phyloP scores from a whole-genome alignment of 306 rosid genomes.

The Lathyrus oleraceus region DNA sequence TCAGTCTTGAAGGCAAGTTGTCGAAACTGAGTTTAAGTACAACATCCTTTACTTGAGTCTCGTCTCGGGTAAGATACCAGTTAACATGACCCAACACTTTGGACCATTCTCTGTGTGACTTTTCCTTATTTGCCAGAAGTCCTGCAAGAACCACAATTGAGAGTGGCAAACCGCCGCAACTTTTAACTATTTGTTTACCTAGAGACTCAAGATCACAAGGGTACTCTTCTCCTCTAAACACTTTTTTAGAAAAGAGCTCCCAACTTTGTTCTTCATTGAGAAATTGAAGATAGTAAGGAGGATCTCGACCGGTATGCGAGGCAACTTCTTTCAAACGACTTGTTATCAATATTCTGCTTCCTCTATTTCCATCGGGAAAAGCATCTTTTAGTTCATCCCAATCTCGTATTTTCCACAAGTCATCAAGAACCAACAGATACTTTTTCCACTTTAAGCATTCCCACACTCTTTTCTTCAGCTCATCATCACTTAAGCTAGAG shows the following conservation, averaged over 20 bases:
- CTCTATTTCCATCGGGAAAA: slow-evolving; percentile 12
- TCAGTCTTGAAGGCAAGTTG: slow-evolving; percentile 22
- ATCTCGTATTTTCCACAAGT: slow-evolving; percentile 11
- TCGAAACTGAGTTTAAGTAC: slow-evolving; percentile 35
- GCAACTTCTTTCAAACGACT: slow-evolving; percentile 33
- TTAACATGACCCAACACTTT: slow-evolving; percentile 22
- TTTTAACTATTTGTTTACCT: slow-evolving; percentile 23
- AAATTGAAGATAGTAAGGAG: slow-evolving; percentile 8
- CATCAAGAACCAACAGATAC: neutral
- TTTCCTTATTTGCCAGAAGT: slow-evolving; percentile 29
- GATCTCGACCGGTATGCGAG: neutral
- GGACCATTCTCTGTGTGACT: slow-evolving; percentile 26
- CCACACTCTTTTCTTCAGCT: neutral
- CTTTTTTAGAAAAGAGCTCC: slow-evolving; percentile 32
- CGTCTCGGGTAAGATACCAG: slow-evolving; percentile 24
- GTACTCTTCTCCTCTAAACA: slow-evolving; percentile 16
- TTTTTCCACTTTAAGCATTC: neutral
- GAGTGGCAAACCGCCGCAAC: slow-evolving; percentile 31
- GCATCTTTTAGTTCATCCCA: slow-evolving; percentile 1
- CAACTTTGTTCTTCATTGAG: slow-evolving; percentile 33
- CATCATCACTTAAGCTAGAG: slow-evolving; percentile 5
- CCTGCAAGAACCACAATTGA: slow-evolving; percentile 31
- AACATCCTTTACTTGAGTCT: slow-evolving; percentile 31
- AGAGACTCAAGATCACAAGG: slow-evolving; percentile 6
- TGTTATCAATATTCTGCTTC: slow-evolving; percentile 35